Evolutionary conservation across 2,329 filamentous ascomycete species (phyloP), one percentile per base, ranked within the genome.

Genomic region (Fusarium buharicum): DNA sequence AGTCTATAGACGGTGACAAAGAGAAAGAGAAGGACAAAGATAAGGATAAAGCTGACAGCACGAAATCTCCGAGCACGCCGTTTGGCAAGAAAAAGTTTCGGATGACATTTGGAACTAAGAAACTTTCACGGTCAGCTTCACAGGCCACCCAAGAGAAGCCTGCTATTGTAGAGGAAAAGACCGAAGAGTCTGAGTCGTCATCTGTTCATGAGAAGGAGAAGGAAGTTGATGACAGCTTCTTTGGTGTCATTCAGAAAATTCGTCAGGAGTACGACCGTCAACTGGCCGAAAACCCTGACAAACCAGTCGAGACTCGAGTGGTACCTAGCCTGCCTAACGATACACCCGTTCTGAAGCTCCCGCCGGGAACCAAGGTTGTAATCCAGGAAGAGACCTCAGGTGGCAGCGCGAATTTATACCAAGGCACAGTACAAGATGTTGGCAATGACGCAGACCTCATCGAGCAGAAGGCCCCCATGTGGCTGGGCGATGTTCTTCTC

Each of bases 11-110:
- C 22, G 73, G 83, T 43, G 68, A 70, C 14, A 64, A 65, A 50
- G 79, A 86, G 55, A 82, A 90, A 74, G 79, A 87, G 70, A 81
- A 80, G 66, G 79, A 81, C 0, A 79, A 77, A 57, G 76, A 77
- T 5, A 79, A 78, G 64, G 77, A 79, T 4, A 81, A 80, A 66
- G 74, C 79, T 27, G 77, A 80, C 17, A 88, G 82, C 51, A 78
- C 81, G 12, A 90, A 91, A 67, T 78, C 81, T 3, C 79, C 79
- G 5, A 79, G 81, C 51, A 88, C 84, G 3, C 80, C 92, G 6
- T 96, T 96, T 73, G 87, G 90, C 38, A 95, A 93, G 78, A 95
- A 94, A 77, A 95, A 94, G 77, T 93, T 96, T 75, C 87, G 90
- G 43, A 90, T 91, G 86, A 87, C 89, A 1, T 93, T 94, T 70